These are phyloP conservation scores for Friedmanniomyces endolithicus DNA, from an alignment of 495 filamentous ascomycete species.

Conservation along the genomic window DNA sequence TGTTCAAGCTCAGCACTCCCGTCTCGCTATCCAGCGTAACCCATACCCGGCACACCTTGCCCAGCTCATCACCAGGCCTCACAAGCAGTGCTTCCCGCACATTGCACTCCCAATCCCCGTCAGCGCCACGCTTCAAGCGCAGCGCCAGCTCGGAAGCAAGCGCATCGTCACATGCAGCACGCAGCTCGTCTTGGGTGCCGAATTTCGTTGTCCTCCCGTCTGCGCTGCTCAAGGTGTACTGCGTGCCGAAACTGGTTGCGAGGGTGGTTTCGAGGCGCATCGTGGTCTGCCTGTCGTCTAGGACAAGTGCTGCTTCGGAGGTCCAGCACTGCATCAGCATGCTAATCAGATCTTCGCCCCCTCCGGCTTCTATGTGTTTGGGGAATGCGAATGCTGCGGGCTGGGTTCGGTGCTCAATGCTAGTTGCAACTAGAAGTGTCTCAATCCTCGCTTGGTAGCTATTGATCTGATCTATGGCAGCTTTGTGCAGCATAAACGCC, in stretches of 20 bases:
- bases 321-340: slow-evolving; percentile 5
- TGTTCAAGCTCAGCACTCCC: not conserved
- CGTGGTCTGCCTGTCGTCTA: not conserved
- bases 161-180: not conserved
- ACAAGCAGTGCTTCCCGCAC: slow-evolving; percentile 5
- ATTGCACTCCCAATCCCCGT: slow-evolving; percentile 8
- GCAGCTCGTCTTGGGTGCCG: slow-evolving; percentile 3
- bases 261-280: slow-evolving; percentile 9
- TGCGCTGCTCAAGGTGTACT: not conserved
- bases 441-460: not conserved
- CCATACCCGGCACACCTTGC: slow-evolving; percentile 1
- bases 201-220: not conserved
- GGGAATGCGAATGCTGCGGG: not conserved
- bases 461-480: slow-evolving; percentile 5
- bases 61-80: not conserved
- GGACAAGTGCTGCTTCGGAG: not conserved
- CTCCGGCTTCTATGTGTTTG: not conserved
- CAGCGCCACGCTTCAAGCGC: not conserved
- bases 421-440: not conserved
- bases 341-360: not conserved
- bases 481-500: slow-evolving; percentile 7
- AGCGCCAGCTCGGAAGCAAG: slow-evolving; percentile 3
- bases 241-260: slow-evolving; percentile 2
- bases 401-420: not conserved
- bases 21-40: slow-evolving; percentile 6